phyloP scores from a whole-genome alignment of 23 red algal genomes.

The Gracilaria domingensis region DNA sequence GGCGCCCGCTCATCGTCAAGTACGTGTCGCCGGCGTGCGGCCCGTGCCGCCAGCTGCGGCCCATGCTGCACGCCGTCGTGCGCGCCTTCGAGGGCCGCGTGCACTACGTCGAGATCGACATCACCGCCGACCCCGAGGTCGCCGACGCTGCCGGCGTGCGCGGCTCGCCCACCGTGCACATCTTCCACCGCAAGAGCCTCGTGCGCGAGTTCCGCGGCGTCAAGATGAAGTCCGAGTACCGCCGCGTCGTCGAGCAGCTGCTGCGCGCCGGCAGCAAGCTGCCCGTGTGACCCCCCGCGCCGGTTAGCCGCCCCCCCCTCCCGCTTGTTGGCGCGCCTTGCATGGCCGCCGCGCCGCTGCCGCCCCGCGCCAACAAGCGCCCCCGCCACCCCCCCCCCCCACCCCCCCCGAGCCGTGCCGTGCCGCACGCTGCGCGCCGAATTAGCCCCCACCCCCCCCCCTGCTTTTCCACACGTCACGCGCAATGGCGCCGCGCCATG shows the following conservation, averaged over 20 bases:
- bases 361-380: background rate
- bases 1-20: constrained; percentile 71
- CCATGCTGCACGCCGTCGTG: constrained; percentile 65
- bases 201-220: constrained; percentile 61
- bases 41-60: constrained; percentile 66
- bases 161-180: constrained; percentile 71
- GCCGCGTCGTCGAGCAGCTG: constrained; percentile 39
- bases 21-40: constrained; percentile 70
- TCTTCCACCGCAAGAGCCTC: constrained; percentile 73
- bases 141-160: constrained; percentile 69
- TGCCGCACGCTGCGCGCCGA: background rate
- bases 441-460: background rate
- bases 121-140: constrained; percentile 53
- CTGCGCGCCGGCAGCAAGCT: constrained; percentile 14
- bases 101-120: constrained; percentile 80
- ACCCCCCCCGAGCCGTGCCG: no score
- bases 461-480: no score
- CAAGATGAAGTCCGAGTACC: constrained; percentile 69
- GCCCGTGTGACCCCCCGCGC: background rate
- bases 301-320: no score
- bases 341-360: no score
- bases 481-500: no score
- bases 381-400: no score
- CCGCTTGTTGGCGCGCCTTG: no score
- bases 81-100: constrained; percentile 51